A percentile compares a stretch with the other conserved stretches of the same genome.
Evolutionary conservation across 164 flowering plant species (phyloP).

Genomic region (Malania oleifera): DNA sequence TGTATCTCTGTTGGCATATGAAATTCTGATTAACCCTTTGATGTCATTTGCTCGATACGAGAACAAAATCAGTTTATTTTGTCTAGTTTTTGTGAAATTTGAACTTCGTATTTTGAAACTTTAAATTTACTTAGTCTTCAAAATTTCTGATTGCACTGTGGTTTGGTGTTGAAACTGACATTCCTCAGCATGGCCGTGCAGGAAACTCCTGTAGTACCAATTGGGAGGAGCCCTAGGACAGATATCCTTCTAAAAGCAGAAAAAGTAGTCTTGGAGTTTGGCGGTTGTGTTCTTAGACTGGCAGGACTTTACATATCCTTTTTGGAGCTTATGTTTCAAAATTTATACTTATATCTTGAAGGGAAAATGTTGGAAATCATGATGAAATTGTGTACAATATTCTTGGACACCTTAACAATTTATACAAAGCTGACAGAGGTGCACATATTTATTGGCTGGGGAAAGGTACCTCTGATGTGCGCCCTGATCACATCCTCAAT

Average conservation of each 20-base stretch:
- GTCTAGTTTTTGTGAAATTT: neutral
- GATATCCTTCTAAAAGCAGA: constrained; percentile 86
- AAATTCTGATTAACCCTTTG: no score
- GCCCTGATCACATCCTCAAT: constrained; percentile 89
- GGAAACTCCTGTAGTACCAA: constrained; percentile 77
- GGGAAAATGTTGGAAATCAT: neutral
- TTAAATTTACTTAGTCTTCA: neutral
- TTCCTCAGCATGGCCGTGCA: constrained; percentile 26
- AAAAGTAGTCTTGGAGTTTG: constrained; percentile 64
- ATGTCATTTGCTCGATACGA: no score
- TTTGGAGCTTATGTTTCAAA: neutral
- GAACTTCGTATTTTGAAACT: neutral
- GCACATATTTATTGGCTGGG: constrained; percentile 77
- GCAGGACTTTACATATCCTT: constrained; percentile 99
- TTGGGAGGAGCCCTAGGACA: constrained; percentile 87
- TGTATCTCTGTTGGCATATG: no score
- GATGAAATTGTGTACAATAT: neutral
- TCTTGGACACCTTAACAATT: constrained; percentile 35
- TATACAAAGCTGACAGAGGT: constrained; percentile 69
- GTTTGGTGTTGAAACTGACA: constrained; percentile 3
- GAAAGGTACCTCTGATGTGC: constrained; percentile 70
- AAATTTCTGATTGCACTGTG: neutral
- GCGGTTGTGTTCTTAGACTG: constrained; percentile 85
- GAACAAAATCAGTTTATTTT: no score
- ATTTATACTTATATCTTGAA: neutral